Percentiles rank a stretch among this genome's conserved stretches.
These are phyloP conservation scores for Xylaria sp. DNA, from an alignment of 2,329 filamentous ascomycete species.

Conservation along the genomic window DNA sequence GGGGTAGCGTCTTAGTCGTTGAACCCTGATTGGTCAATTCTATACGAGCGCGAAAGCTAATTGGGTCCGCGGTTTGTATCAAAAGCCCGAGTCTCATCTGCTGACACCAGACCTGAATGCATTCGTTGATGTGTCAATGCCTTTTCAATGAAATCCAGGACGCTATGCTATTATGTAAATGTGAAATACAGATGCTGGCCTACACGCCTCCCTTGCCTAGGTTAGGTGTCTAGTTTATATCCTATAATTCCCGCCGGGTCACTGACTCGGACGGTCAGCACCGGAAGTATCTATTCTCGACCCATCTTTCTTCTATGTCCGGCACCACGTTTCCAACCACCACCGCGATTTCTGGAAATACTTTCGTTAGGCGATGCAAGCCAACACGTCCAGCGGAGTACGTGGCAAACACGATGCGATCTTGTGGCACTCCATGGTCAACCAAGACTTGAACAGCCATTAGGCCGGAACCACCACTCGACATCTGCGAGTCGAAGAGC, in stretches of 20 bases:
- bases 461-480: conserved; percentile 82
- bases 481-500: conserved; percentile 93
- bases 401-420: conserved; percentile 90
- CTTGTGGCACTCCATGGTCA: conserved; percentile 88
- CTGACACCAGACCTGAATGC: conserved; percentile 20
- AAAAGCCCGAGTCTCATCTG: conserved; percentile 12
- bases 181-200: conserved; percentile 18
- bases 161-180: conserved; percentile 24
- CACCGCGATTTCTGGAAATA: conserved; percentile 88
- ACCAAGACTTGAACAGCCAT: conserved; percentile 98
- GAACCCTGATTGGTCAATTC: conserved; percentile 31
- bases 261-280: conserved; percentile 63
- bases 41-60: conserved; percentile 33
- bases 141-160: conserved; percentile 17
- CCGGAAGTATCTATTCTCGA: conserved; percentile 90
- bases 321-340: conserved; percentile 85
- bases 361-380: conserved; percentile 84
- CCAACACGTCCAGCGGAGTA: conserved; percentile 89
- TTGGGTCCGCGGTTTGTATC: background rate
- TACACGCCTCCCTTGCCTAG: conserved; percentile 15
- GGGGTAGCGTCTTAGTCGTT: background rate
- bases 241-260: conserved; percentile 8
- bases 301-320: conserved; percentile 87
- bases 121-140: conserved; percentile 13
- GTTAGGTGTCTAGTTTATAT: conserved; percentile 12